These are phyloP conservation scores for Elymus sibiricus DNA, from an alignment of 176 grass and related monocot genomes.

Conservation along the genomic window DNA sequence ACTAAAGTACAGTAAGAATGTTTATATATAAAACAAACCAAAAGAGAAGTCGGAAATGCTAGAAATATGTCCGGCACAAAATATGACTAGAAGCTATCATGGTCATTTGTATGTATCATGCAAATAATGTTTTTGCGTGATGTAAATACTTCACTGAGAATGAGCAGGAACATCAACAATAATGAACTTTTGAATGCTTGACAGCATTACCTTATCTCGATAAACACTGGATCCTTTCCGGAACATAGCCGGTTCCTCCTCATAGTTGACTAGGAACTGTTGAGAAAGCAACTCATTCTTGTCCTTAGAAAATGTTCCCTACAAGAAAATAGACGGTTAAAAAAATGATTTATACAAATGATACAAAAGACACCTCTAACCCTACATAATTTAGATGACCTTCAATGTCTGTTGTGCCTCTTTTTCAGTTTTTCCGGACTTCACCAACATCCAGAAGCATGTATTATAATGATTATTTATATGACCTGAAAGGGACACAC, in stretches of 20 bases:
- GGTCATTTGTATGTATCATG: background rate
- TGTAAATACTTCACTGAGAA: background rate
- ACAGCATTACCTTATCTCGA: constrained; percentile 47
- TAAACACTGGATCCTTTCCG: constrained; percentile 66
- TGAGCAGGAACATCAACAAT: background rate
- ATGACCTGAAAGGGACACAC: constrained; percentile 49
- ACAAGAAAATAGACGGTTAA: background rate
- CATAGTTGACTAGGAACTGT: constrained; percentile 61
- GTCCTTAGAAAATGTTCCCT: constrained; percentile 65
- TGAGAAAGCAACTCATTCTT: constrained; percentile 66
- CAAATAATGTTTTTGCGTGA: background rate
- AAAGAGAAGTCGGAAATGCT: background rate
- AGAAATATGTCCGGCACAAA: background rate
- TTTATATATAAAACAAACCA: background rate
- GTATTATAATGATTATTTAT: constrained; percentile 89
- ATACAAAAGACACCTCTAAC: background rate
- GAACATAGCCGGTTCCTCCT: constrained; percentile 55
- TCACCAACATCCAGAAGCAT: constrained; percentile 79
- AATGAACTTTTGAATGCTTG: background rate
- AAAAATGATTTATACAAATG: background rate
- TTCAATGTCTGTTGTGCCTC: constrained; percentile 59
- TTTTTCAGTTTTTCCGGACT: constrained; percentile 70
- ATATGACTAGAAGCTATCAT: background rate
- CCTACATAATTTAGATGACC: constrained; percentile 32
- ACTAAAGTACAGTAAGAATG: background rate